Evolutionary conservation across 106 monocot genomes (phyloP).

Genomic region (Dendrobium chrysotoxum): DNA sequence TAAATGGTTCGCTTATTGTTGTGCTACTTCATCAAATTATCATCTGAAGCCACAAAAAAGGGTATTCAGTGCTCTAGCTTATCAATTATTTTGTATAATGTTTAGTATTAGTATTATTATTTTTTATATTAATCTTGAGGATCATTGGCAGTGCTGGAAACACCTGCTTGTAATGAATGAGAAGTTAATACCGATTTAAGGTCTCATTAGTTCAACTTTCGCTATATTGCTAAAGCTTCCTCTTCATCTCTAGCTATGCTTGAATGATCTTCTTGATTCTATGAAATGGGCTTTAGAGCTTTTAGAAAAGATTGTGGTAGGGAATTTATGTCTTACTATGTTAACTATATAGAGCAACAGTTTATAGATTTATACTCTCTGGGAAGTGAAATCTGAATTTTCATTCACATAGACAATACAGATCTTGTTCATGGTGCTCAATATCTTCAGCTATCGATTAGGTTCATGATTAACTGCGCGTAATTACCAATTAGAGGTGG

Average conservation of each 20-base stretch:
- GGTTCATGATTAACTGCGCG: too few species aligned
- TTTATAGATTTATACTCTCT: too few species aligned
- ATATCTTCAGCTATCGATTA: too few species aligned
- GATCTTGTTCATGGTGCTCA: too few species aligned
- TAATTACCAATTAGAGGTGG: too few species aligned
- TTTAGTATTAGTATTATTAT: background rate
- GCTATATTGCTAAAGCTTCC: background rate
- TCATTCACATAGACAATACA: too few species aligned
- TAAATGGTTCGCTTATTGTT: background rate
- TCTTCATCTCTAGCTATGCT: background rate
- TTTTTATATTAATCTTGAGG: background rate
- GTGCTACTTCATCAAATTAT: background rate
- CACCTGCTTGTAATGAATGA: slow-evolving; percentile 1
- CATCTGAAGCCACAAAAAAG: background rate
- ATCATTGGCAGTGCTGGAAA: background rate
- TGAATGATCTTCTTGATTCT: background rate
- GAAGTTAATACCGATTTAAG: background rate
- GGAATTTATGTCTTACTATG: too few species aligned
- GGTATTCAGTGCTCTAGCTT: background rate
- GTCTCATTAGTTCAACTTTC: background rate
- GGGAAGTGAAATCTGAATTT: too few species aligned
- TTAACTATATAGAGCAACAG: too few species aligned
- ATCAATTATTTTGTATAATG: background rate
- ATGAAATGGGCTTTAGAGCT: background rate
- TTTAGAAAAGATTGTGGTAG: background rate